A percentile compares a stretch with the other conserved stretches of the same genome.
Evolutionary conservation across 768 basidiomycete genomes (phyloP).

Genomic region (Rhodotorula paludigena): DNA sequence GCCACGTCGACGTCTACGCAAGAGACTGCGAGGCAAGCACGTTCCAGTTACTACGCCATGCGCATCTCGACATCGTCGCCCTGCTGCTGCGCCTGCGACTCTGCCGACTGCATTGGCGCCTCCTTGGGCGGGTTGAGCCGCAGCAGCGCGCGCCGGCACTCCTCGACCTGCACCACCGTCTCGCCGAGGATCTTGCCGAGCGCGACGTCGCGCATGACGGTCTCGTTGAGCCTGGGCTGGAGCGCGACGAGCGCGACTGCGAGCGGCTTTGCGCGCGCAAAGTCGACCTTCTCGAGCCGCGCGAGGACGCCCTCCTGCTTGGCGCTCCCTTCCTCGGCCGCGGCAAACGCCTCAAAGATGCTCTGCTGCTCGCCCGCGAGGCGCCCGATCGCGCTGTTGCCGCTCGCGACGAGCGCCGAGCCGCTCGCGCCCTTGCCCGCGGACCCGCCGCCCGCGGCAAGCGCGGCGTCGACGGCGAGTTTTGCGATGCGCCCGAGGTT

Average conservation of each 20-base stretch:
- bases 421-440: conserved; percentile 9
- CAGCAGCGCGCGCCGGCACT: not conserved
- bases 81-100: not conserved
- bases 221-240: conserved; percentile 12
- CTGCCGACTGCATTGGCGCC: not conserved
- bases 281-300: conserved; percentile 35
- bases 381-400: conserved; percentile 20
- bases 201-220: conserved; percentile 27
- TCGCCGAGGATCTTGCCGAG: conserved; percentile 34
- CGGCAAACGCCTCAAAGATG: conserved; percentile 34
- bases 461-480: conserved; percentile 11
- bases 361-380: conserved; percentile 26
- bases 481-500: conserved; percentile 32
- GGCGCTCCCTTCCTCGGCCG: conserved; percentile 19
- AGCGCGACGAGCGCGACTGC: conserved; percentile 24
- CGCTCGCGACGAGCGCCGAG: conserved; percentile 9
- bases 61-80: not conserved
- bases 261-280: conserved; percentile 1
- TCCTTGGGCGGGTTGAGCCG: not conserved
- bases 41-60: not conserved
- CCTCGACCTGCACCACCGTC: conserved; percentile 14
- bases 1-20: too few species aligned
- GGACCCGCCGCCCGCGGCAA: not conserved
- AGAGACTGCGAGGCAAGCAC: too few species aligned
- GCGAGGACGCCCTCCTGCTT: conserved; percentile 9